These are phyloP conservation scores for Phaeosphaeriaceae sp. DNA, from an alignment of 2,329 filamentous ascomycete species.

Conservation along the genomic window DNA sequence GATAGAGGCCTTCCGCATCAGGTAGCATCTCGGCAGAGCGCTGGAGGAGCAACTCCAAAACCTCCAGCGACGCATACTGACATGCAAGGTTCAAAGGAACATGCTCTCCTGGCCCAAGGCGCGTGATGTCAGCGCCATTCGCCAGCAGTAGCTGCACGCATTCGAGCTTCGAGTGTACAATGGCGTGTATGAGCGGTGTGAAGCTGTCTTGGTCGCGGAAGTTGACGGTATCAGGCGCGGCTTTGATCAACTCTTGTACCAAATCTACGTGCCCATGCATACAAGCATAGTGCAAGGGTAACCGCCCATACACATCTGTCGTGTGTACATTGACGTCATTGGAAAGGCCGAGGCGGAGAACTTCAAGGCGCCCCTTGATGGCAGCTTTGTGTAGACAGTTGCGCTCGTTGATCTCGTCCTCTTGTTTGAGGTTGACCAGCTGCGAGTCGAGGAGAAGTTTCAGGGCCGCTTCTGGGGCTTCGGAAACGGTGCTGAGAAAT, in stretches of 20 bases:
- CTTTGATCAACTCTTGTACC: slow-evolving; percentile 75
- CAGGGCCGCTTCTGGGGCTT: slow-evolving; percentile 80
- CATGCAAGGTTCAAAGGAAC: slow-evolving; percentile 94
- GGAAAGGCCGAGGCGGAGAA: slow-evolving; percentile 78
- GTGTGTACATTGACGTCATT: slow-evolving; percentile 78
- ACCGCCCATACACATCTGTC: slow-evolving; percentile 91
- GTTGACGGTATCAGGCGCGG: slow-evolving; percentile 79
- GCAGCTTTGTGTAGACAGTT: slow-evolving; percentile 97
- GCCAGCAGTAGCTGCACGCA: slow-evolving; percentile 82
- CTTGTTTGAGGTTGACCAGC: slow-evolving; percentile 87
- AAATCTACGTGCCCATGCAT: slow-evolving; percentile 91
- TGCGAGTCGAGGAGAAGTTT: slow-evolving; percentile 79
- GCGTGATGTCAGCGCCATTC: slow-evolving; percentile 84
- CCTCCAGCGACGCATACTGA: slow-evolving; percentile 85
- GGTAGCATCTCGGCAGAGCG: slow-evolving; percentile 84
- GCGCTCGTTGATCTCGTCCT: slow-evolving; percentile 96
- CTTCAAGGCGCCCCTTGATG: slow-evolving; percentile 85
- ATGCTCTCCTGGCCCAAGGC: slow-evolving; percentile 85
- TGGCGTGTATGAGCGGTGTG: slow-evolving; percentile 92
- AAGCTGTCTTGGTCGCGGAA: slow-evolving; percentile 96
- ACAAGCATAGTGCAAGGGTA: slow-evolving; percentile 94
- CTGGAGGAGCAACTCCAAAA: slow-evolving; percentile 84
- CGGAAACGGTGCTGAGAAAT: slow-evolving; percentile 88
- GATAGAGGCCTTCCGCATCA: slow-evolving; percentile 94
- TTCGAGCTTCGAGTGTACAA: slow-evolving; percentile 83